phyloP scores from a whole-genome alignment of 1,139 yeast genomes.

The Saccharomyces hybrid region DNA sequence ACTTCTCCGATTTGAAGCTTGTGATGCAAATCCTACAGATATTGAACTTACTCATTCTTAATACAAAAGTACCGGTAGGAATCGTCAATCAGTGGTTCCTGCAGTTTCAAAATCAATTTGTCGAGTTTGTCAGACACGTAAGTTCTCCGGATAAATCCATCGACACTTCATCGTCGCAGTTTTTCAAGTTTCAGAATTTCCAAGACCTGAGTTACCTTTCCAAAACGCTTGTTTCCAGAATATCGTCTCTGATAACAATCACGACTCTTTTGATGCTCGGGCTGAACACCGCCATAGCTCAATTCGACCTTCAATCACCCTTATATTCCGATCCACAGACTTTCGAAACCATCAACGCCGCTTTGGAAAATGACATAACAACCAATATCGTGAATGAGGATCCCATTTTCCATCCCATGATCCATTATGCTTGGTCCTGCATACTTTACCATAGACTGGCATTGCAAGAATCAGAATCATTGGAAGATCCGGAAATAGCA shows the following conservation, averaged over 20 bases:
- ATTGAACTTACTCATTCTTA: conserved; percentile 33
- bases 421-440: conserved; percentile 67
- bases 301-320: not conserved
- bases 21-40: conserved; percentile 39
- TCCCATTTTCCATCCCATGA: conserved; percentile 40
- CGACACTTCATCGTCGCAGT: not conserved
- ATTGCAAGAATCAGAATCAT: not conserved
- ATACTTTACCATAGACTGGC: conserved; percentile 21
- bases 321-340: not conserved
- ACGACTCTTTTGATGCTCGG: not conserved
- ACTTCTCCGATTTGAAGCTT: conserved; percentile 36
- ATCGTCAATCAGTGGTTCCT: conserved; percentile 49
- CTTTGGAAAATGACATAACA: conserved; percentile 6
- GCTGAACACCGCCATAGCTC: not conserved
- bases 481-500: conserved; percentile 1
- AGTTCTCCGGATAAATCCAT: not conserved
- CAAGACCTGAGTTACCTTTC: not conserved
- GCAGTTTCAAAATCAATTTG: not conserved
- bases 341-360: not conserved
- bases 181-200: not conserved
- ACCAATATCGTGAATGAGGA: conserved; percentile 37
- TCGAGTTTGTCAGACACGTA: not conserved
- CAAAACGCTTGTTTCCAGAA: not conserved
- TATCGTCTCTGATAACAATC: not conserved
- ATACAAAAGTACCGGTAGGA: conserved; percentile 29